A percentile compares a stretch with the other conserved stretches of the same genome.
Conservation (phyloP, 1,139 yeast species). For the Zygoascus sp. region DNA sequence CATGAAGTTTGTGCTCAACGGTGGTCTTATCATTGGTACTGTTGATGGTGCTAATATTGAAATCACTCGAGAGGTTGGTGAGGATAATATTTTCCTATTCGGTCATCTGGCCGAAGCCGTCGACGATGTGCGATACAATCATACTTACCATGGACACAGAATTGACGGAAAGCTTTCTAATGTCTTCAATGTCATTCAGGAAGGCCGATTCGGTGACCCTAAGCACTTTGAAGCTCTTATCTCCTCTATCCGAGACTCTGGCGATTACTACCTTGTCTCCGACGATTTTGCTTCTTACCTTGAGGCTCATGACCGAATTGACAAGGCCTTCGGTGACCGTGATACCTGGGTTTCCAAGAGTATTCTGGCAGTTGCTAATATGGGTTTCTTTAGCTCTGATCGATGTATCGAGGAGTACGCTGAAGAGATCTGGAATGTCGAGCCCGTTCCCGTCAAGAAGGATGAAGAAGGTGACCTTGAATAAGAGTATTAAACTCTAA, state of each 20-base stretch:
- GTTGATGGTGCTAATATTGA: conserved; percentile 97
- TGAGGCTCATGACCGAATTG: conserved; percentile 74
- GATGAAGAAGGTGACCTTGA: conserved; percentile 5
- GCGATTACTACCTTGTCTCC: conserved; percentile 80
- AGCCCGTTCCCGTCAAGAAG: conserved; percentile 43
- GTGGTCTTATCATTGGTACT: conserved; percentile 91
- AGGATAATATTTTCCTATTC: conserved; percentile 85
- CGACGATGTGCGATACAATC: conserved; percentile 75
- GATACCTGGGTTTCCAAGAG: conserved; percentile 73
- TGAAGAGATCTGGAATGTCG: conserved; percentile 88
- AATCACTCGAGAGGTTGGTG: conserved; percentile 89
- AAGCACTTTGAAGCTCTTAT: conserved; percentile 64
- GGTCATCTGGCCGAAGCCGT: conserved; percentile 90
- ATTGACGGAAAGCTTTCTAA: conserved; percentile 49
- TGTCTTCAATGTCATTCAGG: conserved; percentile 66
- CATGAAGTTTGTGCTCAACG: conserved; percentile 92
- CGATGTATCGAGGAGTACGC: conserved; percentile 92
- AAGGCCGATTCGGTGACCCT: conserved; percentile 68
- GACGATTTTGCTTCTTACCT: conserved; percentile 87
- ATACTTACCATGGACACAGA: conserved; percentile 49
- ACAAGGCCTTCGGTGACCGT: conserved; percentile 62
- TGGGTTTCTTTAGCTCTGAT: conserved; percentile 91
- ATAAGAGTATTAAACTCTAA: too few relatives aligned
- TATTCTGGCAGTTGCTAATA: conserved; percentile 78
- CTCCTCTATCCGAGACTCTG: conserved; percentile 58